Evolutionary conservation across 2,329 filamentous ascomycete species (phyloP), one percentile per base, ranked within the genome.

Genomic region (Arthrinium phaeospermum): DNA sequence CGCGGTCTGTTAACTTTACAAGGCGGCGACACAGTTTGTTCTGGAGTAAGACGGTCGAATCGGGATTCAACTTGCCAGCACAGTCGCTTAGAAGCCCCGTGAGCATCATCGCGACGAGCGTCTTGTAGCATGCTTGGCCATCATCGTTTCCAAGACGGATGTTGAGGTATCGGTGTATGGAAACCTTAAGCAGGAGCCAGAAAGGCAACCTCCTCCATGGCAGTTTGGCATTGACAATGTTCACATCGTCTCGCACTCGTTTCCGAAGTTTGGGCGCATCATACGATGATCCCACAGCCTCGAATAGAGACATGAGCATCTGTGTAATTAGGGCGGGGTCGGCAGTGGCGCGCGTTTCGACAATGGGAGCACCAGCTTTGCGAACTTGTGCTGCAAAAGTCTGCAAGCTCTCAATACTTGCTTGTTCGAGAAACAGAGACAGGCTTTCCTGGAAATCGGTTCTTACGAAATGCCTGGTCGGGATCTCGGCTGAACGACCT

Each of bases 191-290:
- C 0, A 91, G 81, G 0, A 94, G 85, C 87, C 91, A 94, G 69
- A 88, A 85, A 0, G 91, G 86, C 1, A 86, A 86, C 47, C 92
- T 82, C 24, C 91, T 84, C 91, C 91, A 94, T 0, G 91, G 91
- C 0, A 83, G 77, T 1, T 84, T 79, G 0, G 85, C 82, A 0
- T 85, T 77, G 86, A 14, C 84, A 27, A 51, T 24, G 10, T 51
- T 85, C 0, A 92, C 86, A n/a, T 92, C 90, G 68, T 93, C 92
- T 0, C 89, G 85, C 0, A 93, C 85, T 2, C 87, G 83, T 77
- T 94, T 94, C 0, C 82, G 82, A 1, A 92, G 77, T 0, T 82
- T 27, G 0, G 80, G 74, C 0, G 85, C 80, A 1, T 79, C 70
- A 0, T 82, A 73, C 0, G 81, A 74, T 0, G 76, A 70, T 0